Conservation (phyloP, 371 early-diverging fungal species). For the Paraphysoderma sedebokerense region DNA sequence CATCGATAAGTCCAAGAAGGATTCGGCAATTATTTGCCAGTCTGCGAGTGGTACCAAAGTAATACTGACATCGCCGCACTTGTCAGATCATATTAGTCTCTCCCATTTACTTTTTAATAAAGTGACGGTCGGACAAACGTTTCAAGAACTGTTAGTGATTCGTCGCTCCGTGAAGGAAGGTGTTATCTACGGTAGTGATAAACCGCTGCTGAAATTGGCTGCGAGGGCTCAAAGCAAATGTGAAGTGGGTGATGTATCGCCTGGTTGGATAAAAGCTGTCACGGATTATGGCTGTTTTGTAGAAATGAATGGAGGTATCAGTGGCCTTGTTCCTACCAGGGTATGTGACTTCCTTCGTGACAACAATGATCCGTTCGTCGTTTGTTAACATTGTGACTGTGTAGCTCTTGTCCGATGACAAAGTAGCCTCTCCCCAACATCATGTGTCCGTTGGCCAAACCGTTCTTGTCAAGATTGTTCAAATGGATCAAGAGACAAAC, state of each 20-base stretch:
- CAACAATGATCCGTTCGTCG: too few species aligned
- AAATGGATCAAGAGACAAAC: constrained; percentile 10
- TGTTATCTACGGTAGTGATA: constrained; percentile 29
- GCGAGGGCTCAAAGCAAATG: constrained; percentile 15
- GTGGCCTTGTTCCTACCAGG: constrained; percentile 27
- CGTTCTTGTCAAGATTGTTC: constrained; percentile 17
- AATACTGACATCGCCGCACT: too few species aligned
- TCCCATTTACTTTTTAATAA: constrained; percentile 3
- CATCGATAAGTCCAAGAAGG: constrained; percentile 4
- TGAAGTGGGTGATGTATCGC: constrained; percentile 26
- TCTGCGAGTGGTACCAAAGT: too few species aligned
- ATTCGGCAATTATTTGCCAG: too few species aligned
- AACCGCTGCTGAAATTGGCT: constrained; percentile 35
- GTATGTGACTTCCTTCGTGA: constrained; percentile 12
- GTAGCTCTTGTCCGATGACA: constrained; percentile 35
- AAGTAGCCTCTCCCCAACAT: constrained; percentile 20
- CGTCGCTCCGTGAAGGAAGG: constrained; percentile 20
- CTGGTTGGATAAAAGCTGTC: constrained; percentile 36
- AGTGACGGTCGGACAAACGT: constrained; percentile 18
- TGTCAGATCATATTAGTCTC: constrained; percentile 12
- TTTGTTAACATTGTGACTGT: too few species aligned
- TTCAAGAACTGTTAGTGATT: constrained; percentile 35
- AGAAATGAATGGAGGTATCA: constrained; percentile 29
- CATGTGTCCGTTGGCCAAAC: constrained; percentile 37
- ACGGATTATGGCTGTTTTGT: constrained; percentile 40